Percentiles rank a stretch among this genome's conserved stretches.
Evolutionary conservation across 1,284 basidiomycete species (phyloP).

Genomic region (Ustilago cynodontis): DNA sequence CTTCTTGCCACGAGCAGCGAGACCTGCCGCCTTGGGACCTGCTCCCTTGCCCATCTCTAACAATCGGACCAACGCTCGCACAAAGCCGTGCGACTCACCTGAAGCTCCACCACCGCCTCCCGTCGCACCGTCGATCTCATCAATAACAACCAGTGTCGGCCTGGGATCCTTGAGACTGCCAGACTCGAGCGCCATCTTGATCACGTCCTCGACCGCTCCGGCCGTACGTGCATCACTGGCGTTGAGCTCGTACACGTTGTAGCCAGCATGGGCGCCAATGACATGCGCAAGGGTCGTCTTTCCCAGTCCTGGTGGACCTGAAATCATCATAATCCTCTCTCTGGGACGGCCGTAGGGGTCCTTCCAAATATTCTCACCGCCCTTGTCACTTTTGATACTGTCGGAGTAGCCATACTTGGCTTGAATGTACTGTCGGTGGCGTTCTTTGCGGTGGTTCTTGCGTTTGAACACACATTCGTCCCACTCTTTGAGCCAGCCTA

Average conservation of each 20-base stretch:
- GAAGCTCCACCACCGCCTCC: slow-evolving; percentile 78
- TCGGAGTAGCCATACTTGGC: slow-evolving; percentile 31
- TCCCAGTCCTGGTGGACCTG: slow-evolving; percentile 94
- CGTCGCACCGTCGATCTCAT: slow-evolving; percentile 97
- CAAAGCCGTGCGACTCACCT: slow-evolving; percentile 75
- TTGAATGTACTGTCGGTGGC: slow-evolving; percentile 46
- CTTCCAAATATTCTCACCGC: slow-evolving; percentile 24
- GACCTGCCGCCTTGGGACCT: slow-evolving; percentile 32
- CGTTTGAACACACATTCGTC: slow-evolving; percentile 95
- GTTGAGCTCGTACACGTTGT: slow-evolving; percentile 94
- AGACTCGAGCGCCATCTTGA: slow-evolving; percentile 66
- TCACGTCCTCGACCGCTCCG: slow-evolving; percentile 61
- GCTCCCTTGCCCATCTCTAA: slow-evolving; percentile 61
- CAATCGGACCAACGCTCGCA: slow-evolving; percentile 60
- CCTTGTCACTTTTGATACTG: slow-evolving; percentile 12
- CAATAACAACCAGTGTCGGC: slow-evolving; percentile 90
- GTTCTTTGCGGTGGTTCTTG: slow-evolving; percentile 57
- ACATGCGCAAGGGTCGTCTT: slow-evolving; percentile 98
- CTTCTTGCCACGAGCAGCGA: slow-evolving; percentile 70
- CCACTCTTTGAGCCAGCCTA: slow-evolving; percentile 98
- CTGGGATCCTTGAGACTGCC: slow-evolving; percentile 73
- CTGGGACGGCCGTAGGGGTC: slow-evolving; percentile 76
- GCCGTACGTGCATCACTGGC: slow-evolving; percentile 73
- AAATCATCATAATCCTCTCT: slow-evolving; percentile 89
- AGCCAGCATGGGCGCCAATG: slow-evolving; percentile 91